Base-by-base conservation (phyloP, 108 stramenopile genomes). In the Cylindrotheca closterium region DNA sequence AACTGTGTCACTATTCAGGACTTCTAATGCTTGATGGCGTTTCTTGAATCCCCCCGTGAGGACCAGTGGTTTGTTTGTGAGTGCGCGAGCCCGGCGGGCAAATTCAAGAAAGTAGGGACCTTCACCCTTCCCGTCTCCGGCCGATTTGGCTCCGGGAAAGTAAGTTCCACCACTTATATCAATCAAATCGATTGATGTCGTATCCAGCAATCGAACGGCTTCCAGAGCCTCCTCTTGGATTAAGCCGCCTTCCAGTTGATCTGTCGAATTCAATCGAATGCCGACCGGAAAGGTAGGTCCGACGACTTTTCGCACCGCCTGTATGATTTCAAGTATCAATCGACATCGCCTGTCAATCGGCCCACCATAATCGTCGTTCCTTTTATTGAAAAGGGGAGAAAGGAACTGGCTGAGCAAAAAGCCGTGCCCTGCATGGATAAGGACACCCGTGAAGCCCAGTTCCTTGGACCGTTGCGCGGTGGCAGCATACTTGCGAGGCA, bases 301-400 rank as follows among this genome's bases (percentile, higher is more conserved):
- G 8, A 22, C 21, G 19, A 21, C 51, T 5, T 51, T 51, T 5
- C 51, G 51, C 21, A 57, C 22, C 7, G 56, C 56, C 7, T 25
- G n/a, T 7, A 57, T 57, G 30, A 80, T 54, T 55, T 80, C 79
- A 51, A 50, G 59, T 29, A 80, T 19, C 7, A 80, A 19, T 3
- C 75, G 30, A 18, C 74, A 60, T 3, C 83, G 74, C 73, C 80
- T 82, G 67, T 79, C 70, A 10, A 64, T n/a, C 30, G 67, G 26
- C 18, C 72, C 66, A 10, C 72, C 72, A 28, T 67, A 73, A 25
- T 17, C 23, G 49, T 75, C 74, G 31, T 3, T 31, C 21, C 74
- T 60, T 18, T 19, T 18, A 51, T 75, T 75, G 34, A 30, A 42
- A 0, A 25, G 4, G 28, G 74, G 48, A 12, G 25, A 27, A 2